A percentile compares a stretch with the other conserved stretches of the same genome.
Conservation (phyloP, 352 stramenopile genomes). For the Phytophthora sansomeana region DNA sequence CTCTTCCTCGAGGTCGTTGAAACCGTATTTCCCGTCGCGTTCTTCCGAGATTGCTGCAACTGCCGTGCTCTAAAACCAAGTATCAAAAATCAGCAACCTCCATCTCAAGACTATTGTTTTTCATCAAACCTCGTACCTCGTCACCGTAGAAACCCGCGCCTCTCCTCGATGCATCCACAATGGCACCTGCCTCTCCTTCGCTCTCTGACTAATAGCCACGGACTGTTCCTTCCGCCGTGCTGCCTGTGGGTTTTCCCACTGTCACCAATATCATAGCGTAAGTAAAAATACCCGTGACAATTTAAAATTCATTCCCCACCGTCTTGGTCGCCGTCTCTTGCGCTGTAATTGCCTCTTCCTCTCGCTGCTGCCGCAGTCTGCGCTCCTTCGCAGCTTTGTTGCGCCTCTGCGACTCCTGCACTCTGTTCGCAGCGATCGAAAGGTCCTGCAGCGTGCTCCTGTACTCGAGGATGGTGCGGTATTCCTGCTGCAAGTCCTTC, state of each 20-base stretch:
- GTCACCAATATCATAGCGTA: conserved; percentile 5
- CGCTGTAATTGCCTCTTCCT: conserved; percentile 17
- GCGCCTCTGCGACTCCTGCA: conserved; percentile 40
- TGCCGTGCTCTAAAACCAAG: conserved; percentile 24
- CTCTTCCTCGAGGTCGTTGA: conserved; percentile 5
- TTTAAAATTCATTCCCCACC: neutral
- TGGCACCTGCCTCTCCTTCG: conserved; percentile 15
- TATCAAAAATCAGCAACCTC: neutral
- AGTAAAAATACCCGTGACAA: neutral
- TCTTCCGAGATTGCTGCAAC: conserved; percentile 23
- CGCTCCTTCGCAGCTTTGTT: conserved; percentile 16
- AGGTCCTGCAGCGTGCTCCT: conserved; percentile 53
- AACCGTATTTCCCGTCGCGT: neutral
- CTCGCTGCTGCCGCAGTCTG: conserved; percentile 21
- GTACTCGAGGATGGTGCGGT: conserved; percentile 56
- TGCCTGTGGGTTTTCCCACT: conserved; percentile 24
- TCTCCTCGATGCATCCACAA: conserved; percentile 31
- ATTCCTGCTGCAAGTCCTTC: conserved; percentile 60
- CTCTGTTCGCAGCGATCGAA: conserved; percentile 23
- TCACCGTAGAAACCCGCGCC: conserved; percentile 14
- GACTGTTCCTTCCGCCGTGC: neutral
- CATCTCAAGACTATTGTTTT: neutral
- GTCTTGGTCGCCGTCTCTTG: conserved; percentile 9
- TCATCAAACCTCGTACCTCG: conserved; percentile 8
- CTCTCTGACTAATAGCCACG: neutral